A percentile compares a stretch with the other conserved stretches of the same genome.
These are phyloP conservation scores for Talaromyces borbonicus DNA, from an alignment of 495 filamentous ascomycete species.

Conservation along the genomic window DNA sequence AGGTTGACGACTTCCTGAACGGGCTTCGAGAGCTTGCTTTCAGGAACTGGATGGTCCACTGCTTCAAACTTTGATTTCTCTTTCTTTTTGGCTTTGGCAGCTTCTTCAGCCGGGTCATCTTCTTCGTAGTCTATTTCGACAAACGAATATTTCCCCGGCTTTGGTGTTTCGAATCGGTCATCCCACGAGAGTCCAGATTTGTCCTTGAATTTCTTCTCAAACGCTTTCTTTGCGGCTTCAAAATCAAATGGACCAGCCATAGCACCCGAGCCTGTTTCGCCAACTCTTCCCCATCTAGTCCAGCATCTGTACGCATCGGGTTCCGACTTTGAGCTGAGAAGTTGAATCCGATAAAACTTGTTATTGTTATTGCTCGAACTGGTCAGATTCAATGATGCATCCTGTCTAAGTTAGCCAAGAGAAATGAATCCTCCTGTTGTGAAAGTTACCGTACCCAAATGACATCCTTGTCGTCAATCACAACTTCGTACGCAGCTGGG, in stretches of 20 bases:
- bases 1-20: slow-evolving; percentile 62
- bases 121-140: slow-evolving; percentile 59
- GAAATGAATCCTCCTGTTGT: not conserved
- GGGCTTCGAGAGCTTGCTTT: slow-evolving; percentile 46
- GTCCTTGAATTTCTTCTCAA: slow-evolving; percentile 66
- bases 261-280: slow-evolving; percentile 54
- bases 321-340: slow-evolving; percentile 18
- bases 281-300: slow-evolving; percentile 74
- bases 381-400: slow-evolving; percentile 42
- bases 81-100: slow-evolving; percentile 12
- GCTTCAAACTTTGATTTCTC: slow-evolving; percentile 19
- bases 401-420: slow-evolving; percentile 14
- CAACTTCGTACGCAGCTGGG: slow-evolving; percentile 38
- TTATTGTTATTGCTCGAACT: slow-evolving; percentile 50
- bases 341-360: slow-evolving; percentile 63
- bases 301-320: slow-evolving; percentile 39
- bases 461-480: slow-evolving; percentile 50
- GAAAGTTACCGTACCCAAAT: slow-evolving; percentile 43
- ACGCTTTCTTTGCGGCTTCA: slow-evolving; percentile 38
- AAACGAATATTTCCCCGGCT: slow-evolving; percentile 63
- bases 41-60: slow-evolving; percentile 16
- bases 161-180: slow-evolving; percentile 48
- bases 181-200: slow-evolving; percentile 66
- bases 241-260: slow-evolving; percentile 33
- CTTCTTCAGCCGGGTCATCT: slow-evolving; percentile 51